phyloP scores from a whole-genome alignment of 2,329 filamentous ascomycete genomes.

The Penicillium digitatum region DNA sequence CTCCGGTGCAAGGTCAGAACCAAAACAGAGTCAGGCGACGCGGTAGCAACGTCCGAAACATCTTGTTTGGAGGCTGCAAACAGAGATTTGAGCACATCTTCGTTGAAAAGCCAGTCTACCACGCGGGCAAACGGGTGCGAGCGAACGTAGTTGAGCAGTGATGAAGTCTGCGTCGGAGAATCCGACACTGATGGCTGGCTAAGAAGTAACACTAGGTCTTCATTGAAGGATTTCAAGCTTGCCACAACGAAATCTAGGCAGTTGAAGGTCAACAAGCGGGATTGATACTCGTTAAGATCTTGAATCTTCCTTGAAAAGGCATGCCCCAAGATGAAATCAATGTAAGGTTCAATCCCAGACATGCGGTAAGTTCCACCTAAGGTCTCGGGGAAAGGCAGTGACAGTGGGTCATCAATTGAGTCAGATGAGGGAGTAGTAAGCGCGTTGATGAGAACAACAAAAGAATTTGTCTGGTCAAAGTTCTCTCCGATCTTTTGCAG shows the following conservation, averaged over 20 bases:
- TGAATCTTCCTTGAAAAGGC: conserved; percentile 66
- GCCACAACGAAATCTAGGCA: conserved; percentile 79
- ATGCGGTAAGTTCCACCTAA: conserved; percentile 73
- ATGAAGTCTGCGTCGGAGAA: conserved; percentile 66
- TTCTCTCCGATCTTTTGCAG: conserved; percentile 70
- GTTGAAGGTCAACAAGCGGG: conserved; percentile 68
- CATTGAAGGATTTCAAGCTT: conserved; percentile 84
- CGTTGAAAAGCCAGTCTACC: conserved; percentile 98
- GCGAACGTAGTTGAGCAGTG: conserved; percentile 73
- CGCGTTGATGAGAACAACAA: conserved; percentile 71
- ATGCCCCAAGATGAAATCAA: conserved; percentile 83
- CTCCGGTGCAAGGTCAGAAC: conserved; percentile 73
- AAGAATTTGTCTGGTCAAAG: conserved; percentile 81
- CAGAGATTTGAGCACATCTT: conserved; percentile 74
- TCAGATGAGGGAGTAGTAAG: conserved; percentile 60
- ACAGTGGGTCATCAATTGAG: conserved; percentile 60
- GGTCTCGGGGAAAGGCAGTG: conserved; percentile 79
- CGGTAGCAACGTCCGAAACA: conserved; percentile 65
- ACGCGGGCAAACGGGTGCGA: conserved; percentile 90
- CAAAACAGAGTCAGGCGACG: conserved; percentile 72
- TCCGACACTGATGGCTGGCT: conserved; percentile 75
- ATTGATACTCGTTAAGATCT: conserved; percentile 66
- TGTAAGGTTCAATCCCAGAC: conserved; percentile 84
- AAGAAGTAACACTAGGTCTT: conserved; percentile 81
- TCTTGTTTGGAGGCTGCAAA: conserved; percentile 78